Evolutionary conservation across 2,329 filamentous ascomycete species (phyloP).

Genomic region (Scolecobasidium constrictum): DNA sequence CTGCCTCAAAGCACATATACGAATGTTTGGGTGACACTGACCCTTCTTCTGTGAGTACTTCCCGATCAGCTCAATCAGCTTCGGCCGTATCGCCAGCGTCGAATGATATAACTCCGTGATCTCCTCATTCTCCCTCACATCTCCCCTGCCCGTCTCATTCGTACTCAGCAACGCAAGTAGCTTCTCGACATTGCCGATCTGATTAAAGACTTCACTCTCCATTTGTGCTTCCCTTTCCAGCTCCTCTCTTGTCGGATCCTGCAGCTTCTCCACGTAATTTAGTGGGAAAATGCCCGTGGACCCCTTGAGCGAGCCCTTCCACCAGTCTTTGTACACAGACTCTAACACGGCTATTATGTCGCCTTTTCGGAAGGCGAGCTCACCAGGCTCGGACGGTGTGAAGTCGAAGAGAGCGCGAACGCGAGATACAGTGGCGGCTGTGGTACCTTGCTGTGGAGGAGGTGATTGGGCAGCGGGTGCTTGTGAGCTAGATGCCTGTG

Average conservation of each 20-base stretch:
- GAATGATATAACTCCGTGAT: conserved; percentile 88
- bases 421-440: conserved; percentile 88
- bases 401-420: conserved; percentile 94
- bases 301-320: conserved; percentile 88
- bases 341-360: conserved; percentile 96
- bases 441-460: conserved; percentile 50
- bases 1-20: conserved; percentile 5
- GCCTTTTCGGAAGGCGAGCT: conserved; percentile 91
- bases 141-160: conserved; percentile 40
- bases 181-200: conserved; percentile 70
- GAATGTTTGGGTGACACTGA: conserved; percentile 26
- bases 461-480: conserved; percentile 50
- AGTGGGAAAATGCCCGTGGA: conserved; percentile 96
- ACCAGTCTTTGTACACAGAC: conserved; percentile 99
- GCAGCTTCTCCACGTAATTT: conserved; percentile 96
- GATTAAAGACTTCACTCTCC: conserved; percentile 70
- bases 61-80: conserved; percentile 94
- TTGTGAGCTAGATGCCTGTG: conserved; percentile 15
- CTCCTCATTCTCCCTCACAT: conserved; percentile 91
- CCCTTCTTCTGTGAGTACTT: conserved; percentile 99
- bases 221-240: conserved; percentile 91
- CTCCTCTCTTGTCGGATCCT: conserved; percentile 89
- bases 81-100: conserved; percentile 86
- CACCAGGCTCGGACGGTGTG: conserved; percentile 82
- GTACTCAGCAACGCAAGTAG: conserved; percentile 84